Conservation (phyloP, 1,139 yeast genomes). For the Yamadazyma kanchanaburiensis region DNA sequence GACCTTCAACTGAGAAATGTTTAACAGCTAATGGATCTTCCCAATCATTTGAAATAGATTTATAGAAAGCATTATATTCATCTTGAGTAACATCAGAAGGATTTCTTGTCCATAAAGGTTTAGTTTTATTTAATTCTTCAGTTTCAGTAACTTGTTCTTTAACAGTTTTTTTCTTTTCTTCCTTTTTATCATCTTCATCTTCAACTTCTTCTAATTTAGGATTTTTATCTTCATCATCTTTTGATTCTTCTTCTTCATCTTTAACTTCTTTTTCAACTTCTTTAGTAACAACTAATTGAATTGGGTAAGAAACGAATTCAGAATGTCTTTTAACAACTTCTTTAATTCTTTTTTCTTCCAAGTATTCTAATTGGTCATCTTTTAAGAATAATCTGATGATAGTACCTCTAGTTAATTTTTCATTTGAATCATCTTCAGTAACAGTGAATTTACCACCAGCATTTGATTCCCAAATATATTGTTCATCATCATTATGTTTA, state of each 20-base stretch:
- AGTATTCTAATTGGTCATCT: conserved; percentile 98
- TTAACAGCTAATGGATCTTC: conserved; percentile 99
- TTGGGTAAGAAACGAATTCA: conserved; percentile 98
- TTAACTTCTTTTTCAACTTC: conserved; percentile 97
- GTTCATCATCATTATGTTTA: conserved; percentile 98
- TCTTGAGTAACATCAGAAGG: conserved; percentile 98
- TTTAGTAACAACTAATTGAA: conserved; percentile 96
- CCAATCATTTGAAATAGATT: conserved; percentile 99
- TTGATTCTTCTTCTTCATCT: conserved; percentile 53
- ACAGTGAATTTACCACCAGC: conserved; percentile 99
- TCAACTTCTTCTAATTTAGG: conserved; percentile 74
- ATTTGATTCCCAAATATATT: conserved; percentile 99
- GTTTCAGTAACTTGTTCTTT: conserved; percentile 85
- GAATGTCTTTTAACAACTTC: conserved; percentile 99
- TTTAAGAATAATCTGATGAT: conserved; percentile 93
- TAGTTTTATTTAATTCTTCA: conserved; percentile 98
- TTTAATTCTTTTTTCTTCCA: conserved; percentile 99
- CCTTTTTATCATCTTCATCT: conserved; percentile 60
- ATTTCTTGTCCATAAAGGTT: conserved; percentile 99
- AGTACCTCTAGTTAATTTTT: conserved; percentile 92
- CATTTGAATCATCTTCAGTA: conserved; percentile 83
- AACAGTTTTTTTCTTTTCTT: conserved; percentile 67
- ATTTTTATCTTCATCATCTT: conserved; percentile 46
- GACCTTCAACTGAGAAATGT: conserved; percentile 99
- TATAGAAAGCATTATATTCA: conserved; percentile 99